phyloP scores from a whole-genome alignment of 352 stramenopile genomes.

The Aphanomyces cochlioides region DNA sequence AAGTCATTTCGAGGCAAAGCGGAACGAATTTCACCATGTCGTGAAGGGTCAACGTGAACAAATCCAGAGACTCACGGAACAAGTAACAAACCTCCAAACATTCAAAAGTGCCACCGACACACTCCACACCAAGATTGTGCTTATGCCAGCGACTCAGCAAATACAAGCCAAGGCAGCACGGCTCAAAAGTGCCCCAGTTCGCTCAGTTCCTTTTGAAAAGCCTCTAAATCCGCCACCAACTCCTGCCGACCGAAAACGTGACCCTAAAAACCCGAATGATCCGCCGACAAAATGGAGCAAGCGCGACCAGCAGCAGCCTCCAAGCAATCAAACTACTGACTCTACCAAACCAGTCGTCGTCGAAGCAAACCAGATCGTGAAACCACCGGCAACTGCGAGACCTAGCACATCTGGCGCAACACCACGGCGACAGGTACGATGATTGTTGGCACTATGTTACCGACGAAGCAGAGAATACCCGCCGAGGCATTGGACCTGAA shows the following conservation, averaged over 20 bases:
- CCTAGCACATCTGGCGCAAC: slow-evolving; percentile 1
- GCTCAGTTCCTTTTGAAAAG: slow-evolving; percentile 3
- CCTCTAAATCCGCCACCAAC: neutral
- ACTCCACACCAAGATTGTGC: slow-evolving; percentile 1
- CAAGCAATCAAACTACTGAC: neutral
- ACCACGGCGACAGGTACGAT: slow-evolving; percentile 5
- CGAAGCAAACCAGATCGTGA: neutral
- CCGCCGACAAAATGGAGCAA: neutral
- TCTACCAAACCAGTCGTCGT: no score
- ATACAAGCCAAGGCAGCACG: slow-evolving; percentile 6
- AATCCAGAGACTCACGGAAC: neutral
- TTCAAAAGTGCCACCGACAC: neutral
- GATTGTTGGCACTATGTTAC: neutral
- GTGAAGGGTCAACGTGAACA: slow-evolving; percentile 10
- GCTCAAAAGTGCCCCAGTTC: neutral
- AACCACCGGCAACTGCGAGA: neutral
- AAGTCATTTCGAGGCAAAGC: slow-evolving; percentile 8
- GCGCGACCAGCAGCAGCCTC: neutral
- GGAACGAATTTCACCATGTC: slow-evolving; percentile 19
- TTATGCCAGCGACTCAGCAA: slow-evolving; percentile 3
- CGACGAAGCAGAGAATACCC: neutral
- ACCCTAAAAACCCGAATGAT: neutral
- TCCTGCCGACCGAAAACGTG: neutral
- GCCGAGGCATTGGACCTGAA: neutral
- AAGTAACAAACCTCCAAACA: neutral